phyloP scores from a whole-genome alignment of 176 grass and related monocot species.

The Oryza nivara region DNA sequence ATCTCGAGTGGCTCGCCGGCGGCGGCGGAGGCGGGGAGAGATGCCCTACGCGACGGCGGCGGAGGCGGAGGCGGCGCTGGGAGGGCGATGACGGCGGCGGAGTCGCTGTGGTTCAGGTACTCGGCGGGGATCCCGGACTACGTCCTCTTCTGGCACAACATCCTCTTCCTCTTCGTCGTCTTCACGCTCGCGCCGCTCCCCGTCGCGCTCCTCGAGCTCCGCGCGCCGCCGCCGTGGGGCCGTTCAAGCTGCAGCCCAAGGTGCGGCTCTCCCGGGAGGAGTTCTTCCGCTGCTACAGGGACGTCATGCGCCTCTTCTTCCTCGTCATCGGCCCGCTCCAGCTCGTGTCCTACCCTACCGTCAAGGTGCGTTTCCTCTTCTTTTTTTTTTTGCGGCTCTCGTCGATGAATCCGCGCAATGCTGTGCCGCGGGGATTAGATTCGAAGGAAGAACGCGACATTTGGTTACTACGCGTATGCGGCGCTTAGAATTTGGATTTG shows the following conservation, averaged over 20 bases:
- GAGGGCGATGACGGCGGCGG: constrained; percentile 55
- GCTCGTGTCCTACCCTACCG: constrained; percentile 69
- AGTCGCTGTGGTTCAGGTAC: constrained; percentile 77
- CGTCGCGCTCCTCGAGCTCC: constrained; percentile 76
- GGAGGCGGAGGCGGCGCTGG: constrained; percentile 81
- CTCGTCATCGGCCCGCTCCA: constrained; percentile 77
- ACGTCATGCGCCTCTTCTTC: constrained; percentile 73
- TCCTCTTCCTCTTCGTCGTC: constrained; percentile 77
- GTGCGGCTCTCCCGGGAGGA: constrained; percentile 53
- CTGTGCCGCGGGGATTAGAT: neutral
- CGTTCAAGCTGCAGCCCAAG: constrained; percentile 88
- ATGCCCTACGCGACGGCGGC: constrained; percentile 81
- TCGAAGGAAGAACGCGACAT: neutral
- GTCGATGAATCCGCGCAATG: constrained; percentile 41
- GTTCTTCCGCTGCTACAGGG: constrained; percentile 75
- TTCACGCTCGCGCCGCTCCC: constrained; percentile 85
- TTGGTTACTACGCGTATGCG: neutral
- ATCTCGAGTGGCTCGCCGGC: neutral
- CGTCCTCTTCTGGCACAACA: constrained; percentile 73
- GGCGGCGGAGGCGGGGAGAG: neutral
- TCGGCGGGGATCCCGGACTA: constrained; percentile 62
- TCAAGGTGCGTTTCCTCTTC: constrained; percentile 58
- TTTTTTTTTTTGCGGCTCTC: neutral
- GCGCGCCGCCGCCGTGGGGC: constrained; percentile 47
- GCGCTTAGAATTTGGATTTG: constrained; percentile 11